phyloP scores from a whole-genome alignment of 495 filamentous ascomycete genomes.

The Aspergillus cavernicola region DNA sequence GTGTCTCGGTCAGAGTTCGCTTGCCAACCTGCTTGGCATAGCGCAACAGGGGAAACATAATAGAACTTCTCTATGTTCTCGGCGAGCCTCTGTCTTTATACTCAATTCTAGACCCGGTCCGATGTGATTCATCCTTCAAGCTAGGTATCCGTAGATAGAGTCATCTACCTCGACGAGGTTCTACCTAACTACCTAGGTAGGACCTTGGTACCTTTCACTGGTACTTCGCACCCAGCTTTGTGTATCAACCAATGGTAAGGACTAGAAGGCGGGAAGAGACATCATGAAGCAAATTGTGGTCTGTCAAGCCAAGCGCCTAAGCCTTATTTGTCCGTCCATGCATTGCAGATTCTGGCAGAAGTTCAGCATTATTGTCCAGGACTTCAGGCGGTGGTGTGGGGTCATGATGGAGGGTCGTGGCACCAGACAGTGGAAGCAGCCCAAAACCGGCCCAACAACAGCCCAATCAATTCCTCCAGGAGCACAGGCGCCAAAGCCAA shows the following conservation, averaged over 20 bases:
- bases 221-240: too few species aligned
- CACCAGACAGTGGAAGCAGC: constrained; percentile 36
- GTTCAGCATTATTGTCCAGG: neutral
- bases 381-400: constrained; percentile 14
- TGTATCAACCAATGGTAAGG: neutral
- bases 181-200: too few species aligned
- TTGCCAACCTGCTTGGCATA: neutral
- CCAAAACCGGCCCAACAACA: constrained; percentile 46
- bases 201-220: too few species aligned
- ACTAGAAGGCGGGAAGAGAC: constrained; percentile 2
- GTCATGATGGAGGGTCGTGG: constrained; percentile 39
- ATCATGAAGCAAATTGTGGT: neutral
- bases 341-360: constrained; percentile 24
- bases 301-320: constrained; percentile 19
- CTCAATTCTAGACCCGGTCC: neutral
- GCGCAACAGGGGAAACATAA: neutral
- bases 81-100: neutral
- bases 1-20: neutral
- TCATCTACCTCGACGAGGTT: too few species aligned
- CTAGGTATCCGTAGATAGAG: neutral
- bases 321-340: constrained; percentile 37
- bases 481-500: constrained; percentile 14
- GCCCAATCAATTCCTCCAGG: constrained; percentile 22
- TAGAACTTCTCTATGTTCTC: neutral
- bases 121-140: neutral